Evolutionary conservation across 2,329 filamentous ascomycete species (phyloP).

Genomic region (Fusarium sp.): DNA sequence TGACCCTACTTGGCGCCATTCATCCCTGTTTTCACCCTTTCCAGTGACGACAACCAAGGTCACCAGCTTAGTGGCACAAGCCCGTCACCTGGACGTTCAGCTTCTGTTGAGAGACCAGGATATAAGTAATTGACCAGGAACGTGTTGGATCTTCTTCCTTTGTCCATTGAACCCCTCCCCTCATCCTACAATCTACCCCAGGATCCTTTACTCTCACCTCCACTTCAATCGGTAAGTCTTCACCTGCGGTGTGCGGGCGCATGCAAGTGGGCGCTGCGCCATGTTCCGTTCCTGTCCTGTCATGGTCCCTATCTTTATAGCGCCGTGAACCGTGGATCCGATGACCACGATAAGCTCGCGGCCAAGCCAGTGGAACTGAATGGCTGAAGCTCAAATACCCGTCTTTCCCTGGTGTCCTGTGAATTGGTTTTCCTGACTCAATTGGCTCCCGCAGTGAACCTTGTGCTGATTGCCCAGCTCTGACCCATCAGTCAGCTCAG

Average conservation of each 20-base stretch:
- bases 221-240: constrained; percentile 42
- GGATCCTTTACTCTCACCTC: constrained; percentile 34
- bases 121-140: constrained; percentile 27
- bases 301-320: constrained; percentile 36
- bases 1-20: constrained; percentile 39
- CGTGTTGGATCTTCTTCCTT: not conserved
- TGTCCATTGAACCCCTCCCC: not conserved
- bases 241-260: constrained; percentile 42
- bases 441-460: constrained; percentile 34
- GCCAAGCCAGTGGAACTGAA: constrained; percentile 7
- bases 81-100: constrained; percentile 40
- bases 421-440: not conserved
- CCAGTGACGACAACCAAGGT: constrained; percentile 43
- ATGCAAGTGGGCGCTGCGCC: constrained; percentile 32
- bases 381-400: constrained; percentile 33
- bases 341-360: constrained; percentile 35
- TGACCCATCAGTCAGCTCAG: constrained; percentile 26
- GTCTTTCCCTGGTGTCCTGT: constrained; percentile 21
- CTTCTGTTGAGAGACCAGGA: constrained; percentile 13
- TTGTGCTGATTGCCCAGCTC: constrained; percentile 42
- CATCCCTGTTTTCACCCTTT: constrained; percentile 44
- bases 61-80: constrained; percentile 38
- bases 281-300: constrained; percentile 19
- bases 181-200: constrained; percentile 1
- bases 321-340: constrained; percentile 35